These are phyloP conservation scores for Paraglomus brasilianum DNA, from an alignment of 192 early-diverging fungal genomes.

Conservation along the genomic window DNA sequence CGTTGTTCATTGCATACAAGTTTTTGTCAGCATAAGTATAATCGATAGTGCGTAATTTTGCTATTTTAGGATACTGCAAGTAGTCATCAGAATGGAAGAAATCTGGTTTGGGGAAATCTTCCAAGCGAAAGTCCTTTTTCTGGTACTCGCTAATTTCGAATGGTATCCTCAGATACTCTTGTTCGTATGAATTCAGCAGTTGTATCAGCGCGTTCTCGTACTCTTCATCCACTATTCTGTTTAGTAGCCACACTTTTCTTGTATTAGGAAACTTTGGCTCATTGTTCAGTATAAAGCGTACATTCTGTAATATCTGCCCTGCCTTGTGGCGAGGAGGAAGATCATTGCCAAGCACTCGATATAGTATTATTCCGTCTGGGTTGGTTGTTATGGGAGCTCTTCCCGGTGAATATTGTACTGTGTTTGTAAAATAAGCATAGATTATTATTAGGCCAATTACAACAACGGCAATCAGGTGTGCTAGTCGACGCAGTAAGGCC, in stretches of 20 bases:
- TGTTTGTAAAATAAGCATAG: not conserved
- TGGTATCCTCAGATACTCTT: constrained; percentile 53
- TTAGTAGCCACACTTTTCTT: constrained; percentile 53
- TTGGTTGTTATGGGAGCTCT: not conserved
- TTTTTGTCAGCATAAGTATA: constrained; percentile 64
- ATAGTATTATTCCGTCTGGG: constrained; percentile 44
- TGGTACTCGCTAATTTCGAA: constrained; percentile 51
- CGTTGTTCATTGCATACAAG: constrained; percentile 63
- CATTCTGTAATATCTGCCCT: constrained; percentile 56
- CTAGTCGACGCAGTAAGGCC: no score
- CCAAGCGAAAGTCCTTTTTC: constrained; percentile 52
- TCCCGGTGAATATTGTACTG: not conserved
- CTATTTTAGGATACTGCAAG: constrained; percentile 49
- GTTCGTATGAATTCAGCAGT: constrained; percentile 47
- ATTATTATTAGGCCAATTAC: no score
- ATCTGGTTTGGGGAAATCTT: constrained; percentile 58
- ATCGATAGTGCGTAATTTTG: constrained; percentile 52
- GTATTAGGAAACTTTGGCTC: constrained; percentile 55
- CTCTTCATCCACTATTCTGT: constrained; percentile 53
- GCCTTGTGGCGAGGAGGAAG: constrained; percentile 57
- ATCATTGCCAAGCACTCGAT: constrained; percentile 59
- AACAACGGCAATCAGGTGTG: no score
- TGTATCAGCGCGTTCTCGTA: constrained; percentile 53
- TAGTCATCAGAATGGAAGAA: constrained; percentile 60
- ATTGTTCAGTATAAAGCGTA: constrained; percentile 58